Conservation (phyloP, 164 flowering plant genomes). For the Macadamia integrifolia region DNA sequence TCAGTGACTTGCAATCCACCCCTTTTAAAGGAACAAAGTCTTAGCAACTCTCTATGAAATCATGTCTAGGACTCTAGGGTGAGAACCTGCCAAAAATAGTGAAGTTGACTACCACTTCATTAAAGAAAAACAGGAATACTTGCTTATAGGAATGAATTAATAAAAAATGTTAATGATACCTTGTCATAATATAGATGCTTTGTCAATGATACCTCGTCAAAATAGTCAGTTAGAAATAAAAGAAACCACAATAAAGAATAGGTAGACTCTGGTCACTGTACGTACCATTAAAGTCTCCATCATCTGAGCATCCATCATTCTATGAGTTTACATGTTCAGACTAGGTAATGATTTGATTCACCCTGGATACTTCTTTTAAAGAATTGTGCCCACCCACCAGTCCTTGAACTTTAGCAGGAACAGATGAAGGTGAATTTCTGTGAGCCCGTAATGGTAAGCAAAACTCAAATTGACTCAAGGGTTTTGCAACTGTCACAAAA, state of each 20-base stretch:
- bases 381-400: constrained; percentile 6
- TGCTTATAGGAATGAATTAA: neutral
- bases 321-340: constrained; percentile 14
- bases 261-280: neutral
- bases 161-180: neutral
- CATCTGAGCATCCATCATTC: constrained; percentile 12
- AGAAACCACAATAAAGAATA: neutral
- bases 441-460: constrained; percentile 9
- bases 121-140: neutral
- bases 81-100: constrained; percentile 15
- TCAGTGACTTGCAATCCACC: constrained; percentile 11
- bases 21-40: constrained; percentile 16
- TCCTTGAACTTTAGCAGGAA: constrained; percentile 13
- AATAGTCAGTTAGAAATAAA: neutral
- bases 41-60: constrained; percentile 10
- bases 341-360: constrained; percentile 3
- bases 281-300: constrained; percentile 21
- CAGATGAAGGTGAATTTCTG: constrained; percentile 8
- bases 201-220: neutral
- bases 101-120: constrained; percentile 1
- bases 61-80: neutral
- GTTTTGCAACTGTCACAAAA: constrained; percentile 61
- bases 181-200: neutral
- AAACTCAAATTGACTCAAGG: constrained; percentile 20
- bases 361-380: constrained; percentile 1